A percentile compares a stretch with the other conserved stretches of the same genome.
Conservation (phyloP, 2,329 filamentous ascomycete genomes). For the Penicillium rolfsii region DNA sequence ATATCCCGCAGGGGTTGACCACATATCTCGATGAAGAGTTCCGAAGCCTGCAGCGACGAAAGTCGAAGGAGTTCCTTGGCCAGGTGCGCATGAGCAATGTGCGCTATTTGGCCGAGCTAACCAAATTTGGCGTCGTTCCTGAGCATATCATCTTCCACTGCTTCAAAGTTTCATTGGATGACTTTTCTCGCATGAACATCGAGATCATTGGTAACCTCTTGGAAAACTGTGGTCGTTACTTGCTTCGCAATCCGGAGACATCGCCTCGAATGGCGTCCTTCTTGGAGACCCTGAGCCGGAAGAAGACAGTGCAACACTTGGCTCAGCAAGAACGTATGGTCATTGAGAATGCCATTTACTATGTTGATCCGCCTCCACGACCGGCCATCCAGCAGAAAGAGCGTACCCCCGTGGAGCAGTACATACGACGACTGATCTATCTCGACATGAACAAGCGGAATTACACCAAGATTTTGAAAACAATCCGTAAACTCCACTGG, state of each 20-base stretch:
- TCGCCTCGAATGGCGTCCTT: slow-evolving; percentile 92
- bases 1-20: slow-evolving; percentile 89
- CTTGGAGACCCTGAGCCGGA: slow-evolving; percentile 89
- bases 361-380: slow-evolving; percentile 91
- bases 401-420: slow-evolving; percentile 87
- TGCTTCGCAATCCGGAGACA: slow-evolving; percentile 90
- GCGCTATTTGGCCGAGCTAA: slow-evolving; percentile 95
- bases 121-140: slow-evolving; percentile 96
- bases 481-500: slow-evolving; percentile 95
- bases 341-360: slow-evolving; percentile 97
- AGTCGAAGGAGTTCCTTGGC: slow-evolving; percentile 95
- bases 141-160: slow-evolving; percentile 99
- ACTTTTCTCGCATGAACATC: slow-evolving; percentile 98
- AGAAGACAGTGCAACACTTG: slow-evolving; percentile 93
- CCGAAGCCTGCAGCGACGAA: slow-evolving; percentile 90
- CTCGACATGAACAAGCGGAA: slow-evolving; percentile 92
- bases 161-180: slow-evolving; percentile 93
- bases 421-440: slow-evolving; percentile 90
- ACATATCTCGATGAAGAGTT: slow-evolving; percentile 96
- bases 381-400: slow-evolving; percentile 97
- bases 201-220: slow-evolving; percentile 96
- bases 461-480: slow-evolving; percentile 89
- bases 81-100: slow-evolving; percentile 93
- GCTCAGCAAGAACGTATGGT: slow-evolving; percentile 97
- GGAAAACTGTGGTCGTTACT: slow-evolving; percentile 93